Evolutionary conservation across 495 filamentous ascomycete genomes (phyloP), one percentile per base, ranked within the genome.

Genomic region (Hypomontagnella monticulosa): DNA sequence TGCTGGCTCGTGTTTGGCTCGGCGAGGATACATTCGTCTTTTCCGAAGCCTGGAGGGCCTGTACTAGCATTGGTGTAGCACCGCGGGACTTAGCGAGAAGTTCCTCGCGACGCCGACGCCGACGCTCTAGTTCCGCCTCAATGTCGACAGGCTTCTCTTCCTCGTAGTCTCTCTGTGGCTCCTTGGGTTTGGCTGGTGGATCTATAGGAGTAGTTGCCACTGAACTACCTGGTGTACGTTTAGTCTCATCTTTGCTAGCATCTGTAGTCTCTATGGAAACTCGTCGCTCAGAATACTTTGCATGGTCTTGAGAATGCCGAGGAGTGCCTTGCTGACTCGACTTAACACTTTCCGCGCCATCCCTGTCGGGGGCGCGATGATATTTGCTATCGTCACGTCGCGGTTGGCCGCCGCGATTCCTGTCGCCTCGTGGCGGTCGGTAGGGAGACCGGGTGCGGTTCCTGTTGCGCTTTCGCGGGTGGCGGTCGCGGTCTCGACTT

Each of bases 41-140:
- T 51, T 82, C 83, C 47, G 81, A 83, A 59, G 87, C 79, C 65
- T 90, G 86, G 36, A 96, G 77, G 48, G 90, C 90, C 75, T 95
- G 91, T 14, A 94, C 85, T 61, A 89, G 83, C 64, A 96, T 79
- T 4, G 90, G 91, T 6, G 88, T 90, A 49, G 87, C 84, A 43
- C 85, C 86, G 73, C 87, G 86, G 70, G 93, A 88, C 74, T 91
- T 95, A 66, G 93, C 91, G 72, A 91, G 88, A 67, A 96, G 91
- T 20, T 92, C 93, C 79, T 97, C 93, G 63, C 95, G 89, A 43
- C 89, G 86, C 66, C 89, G 93, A 9, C 92, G 89, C 50, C 94
- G 90, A 71, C 94, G 90, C 74, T 96, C 91, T 66, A 96, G 87
- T 67, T 93, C 82, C 51, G 88, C 84, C 54, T 88, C 89, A 81